Base-by-base conservation (phyloP, 495 filamentous ascomycete species). In the Peziza echinospora region DNA sequence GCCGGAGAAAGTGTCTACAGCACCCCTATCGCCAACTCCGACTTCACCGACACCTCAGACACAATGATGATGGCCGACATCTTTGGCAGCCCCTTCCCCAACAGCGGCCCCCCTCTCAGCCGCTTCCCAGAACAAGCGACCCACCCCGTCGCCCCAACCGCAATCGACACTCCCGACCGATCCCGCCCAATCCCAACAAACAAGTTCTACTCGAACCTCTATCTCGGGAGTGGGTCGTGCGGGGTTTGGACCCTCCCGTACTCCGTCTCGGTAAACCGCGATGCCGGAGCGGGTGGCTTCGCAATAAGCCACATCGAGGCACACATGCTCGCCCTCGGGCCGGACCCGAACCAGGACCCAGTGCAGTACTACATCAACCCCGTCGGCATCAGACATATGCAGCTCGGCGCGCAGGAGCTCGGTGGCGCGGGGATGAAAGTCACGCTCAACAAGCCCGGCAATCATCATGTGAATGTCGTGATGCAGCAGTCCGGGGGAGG, bases 181-280 rank as follows among this genome's bases (percentile, higher is more conserved):
- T n/a, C n/a, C n/a, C n/a, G n/a, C n/a, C n/a, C n/a, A n/a, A n/a
- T n/a, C n/a, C n/a, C n/a, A n/a, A n/a, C n/a, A n/a, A n/a, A n/a
- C 6, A 37, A 17, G 55, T 97, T 93, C 61, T 93, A 93, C 55
- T 75, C 75, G 45, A 92, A 91, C 43, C 76, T 93, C 51, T 89
- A 87, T 55, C 65, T 94, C 2, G 84, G 78, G 3, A 70, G 62
- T 41, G 85, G 92, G 60, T 70, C 64, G 2, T 70, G 72, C 28
- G 68, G 76, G 1, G 71, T 75, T 0, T 97, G 82, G 69, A 80
- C 82, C 1, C 77, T 91, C 58, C 89, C 89, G 8, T 97, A 93
- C 60, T 77, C 80, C 41, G 3, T 37, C 30, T 37, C 13, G 30
- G 30, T 37, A 17, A 17, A 37, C 30, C 3, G 19, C 13, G 19